Percentiles rank a stretch among this genome's conserved stretches.
Conservation (phyloP, 257 asterid genomes). For the Scutellaria minor region DNA sequence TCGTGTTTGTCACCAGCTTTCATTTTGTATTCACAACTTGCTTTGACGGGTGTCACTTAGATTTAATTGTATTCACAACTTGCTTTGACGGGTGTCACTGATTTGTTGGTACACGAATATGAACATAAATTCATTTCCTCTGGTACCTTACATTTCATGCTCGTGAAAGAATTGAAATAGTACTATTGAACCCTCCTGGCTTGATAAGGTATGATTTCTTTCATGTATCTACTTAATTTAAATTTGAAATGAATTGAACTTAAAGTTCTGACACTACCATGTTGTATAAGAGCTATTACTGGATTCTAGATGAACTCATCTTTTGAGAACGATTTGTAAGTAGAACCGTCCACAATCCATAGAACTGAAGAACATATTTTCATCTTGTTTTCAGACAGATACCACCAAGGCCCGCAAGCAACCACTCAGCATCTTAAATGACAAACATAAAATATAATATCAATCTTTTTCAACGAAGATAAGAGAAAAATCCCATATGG, state of each 20-base stretch:
- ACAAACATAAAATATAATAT: background rate
- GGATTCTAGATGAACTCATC: too few relatives aligned
- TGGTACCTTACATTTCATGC: background rate
- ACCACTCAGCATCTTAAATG: background rate
- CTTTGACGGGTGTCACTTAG: background rate
- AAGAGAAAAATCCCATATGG: background rate
- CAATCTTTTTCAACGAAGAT: too few relatives aligned
- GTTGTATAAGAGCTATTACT: too few relatives aligned
- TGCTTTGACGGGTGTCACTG: slow-evolving; percentile 5
- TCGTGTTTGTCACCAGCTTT: background rate
- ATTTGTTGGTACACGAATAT: slow-evolving; percentile 11
- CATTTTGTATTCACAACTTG: background rate
- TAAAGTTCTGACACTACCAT: too few relatives aligned
- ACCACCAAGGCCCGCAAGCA: background rate
- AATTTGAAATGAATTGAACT: too few relatives aligned
- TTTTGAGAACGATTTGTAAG: too few relatives aligned
- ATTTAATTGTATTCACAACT: background rate
- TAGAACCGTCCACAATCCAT: too few relatives aligned
- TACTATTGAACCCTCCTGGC: too few relatives aligned
- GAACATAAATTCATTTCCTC: slow-evolving; percentile 8
- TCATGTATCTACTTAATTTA: too few relatives aligned
- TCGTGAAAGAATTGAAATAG: too few relatives aligned
- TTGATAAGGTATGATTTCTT: too few relatives aligned
- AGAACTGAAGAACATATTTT: background rate
- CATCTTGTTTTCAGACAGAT: background rate